Percentiles rank a stretch among this genome's conserved stretches.
These are phyloP conservation scores for Plasmopara muralis DNA, from an alignment of 352 stramenopile species.

Conservation along the genomic window DNA sequence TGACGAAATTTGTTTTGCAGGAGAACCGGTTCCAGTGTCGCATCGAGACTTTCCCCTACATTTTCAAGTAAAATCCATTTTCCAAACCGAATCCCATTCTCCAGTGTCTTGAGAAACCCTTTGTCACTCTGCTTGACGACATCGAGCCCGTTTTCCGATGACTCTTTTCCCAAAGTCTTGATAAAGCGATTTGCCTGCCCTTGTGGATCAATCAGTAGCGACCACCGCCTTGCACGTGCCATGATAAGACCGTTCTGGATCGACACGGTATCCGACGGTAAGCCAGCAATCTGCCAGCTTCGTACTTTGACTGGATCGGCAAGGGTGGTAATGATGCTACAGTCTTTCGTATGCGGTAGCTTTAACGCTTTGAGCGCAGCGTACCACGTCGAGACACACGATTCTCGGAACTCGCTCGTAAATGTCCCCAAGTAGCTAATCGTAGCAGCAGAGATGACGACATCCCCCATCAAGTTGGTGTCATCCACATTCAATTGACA, in stretches of 20 bases:
- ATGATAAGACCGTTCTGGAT: constrained; percentile 94
- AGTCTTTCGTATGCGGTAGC: constrained; percentile 78
- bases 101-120: constrained; percentile 72
- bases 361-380: constrained; percentile 52
- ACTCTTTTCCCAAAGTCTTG: constrained; percentile 87
- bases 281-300: constrained; percentile 86
- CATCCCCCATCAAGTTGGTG: constrained; percentile 88
- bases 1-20: constrained; percentile 92
- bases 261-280: constrained; percentile 87
- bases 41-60: constrained; percentile 82
- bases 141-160: constrained; percentile 79
- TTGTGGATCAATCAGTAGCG: constrained; percentile 89
- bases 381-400: constrained; percentile 81
- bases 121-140: constrained; percentile 82
- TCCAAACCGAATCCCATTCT: constrained; percentile 91
- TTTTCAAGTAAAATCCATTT: constrained; percentile 90
- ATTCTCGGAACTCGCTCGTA: constrained; percentile 89
- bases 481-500: constrained; percentile 70
- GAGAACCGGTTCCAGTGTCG: constrained; percentile 86
- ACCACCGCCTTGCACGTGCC: constrained; percentile 81
- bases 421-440: constrained; percentile 93
- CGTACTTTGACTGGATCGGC: constrained; percentile 87
- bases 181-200: constrained; percentile 91
- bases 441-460: constrained; percentile 86
- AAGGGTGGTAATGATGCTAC: constrained; percentile 86